Percentiles rank a stretch among this genome's conserved stretches.
phyloP scores from a whole-genome alignment of 805 yeast species.

The Blastobotrys peoriensis region DNA sequence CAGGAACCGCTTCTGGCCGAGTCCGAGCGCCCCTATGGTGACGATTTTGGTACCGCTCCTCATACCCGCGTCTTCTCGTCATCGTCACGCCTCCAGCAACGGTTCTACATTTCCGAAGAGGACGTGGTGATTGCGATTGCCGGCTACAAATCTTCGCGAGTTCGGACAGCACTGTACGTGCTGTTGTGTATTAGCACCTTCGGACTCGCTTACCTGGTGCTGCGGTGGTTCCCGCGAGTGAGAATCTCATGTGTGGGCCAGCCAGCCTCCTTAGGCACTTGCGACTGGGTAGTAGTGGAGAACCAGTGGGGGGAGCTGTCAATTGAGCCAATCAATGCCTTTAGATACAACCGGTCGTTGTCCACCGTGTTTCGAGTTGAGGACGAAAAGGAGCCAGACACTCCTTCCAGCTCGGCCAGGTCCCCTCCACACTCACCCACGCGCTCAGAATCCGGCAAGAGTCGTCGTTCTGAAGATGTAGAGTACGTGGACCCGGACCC shows the following conservation, averaged over 20 bases:
- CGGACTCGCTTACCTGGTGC: constrained; percentile 66
- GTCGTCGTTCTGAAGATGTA: constrained; percentile 10
- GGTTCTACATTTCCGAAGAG: constrained; percentile 91
- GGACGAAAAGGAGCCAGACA: constrained; percentile 10
- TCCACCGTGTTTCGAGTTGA: constrained; percentile 53
- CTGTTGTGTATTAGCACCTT: constrained; percentile 50
- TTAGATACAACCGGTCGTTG: constrained; percentile 63
- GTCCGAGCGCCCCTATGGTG: constrained; percentile 13
- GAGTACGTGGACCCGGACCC: constrained; percentile 47
- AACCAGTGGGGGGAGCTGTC: constrained; percentile 86
- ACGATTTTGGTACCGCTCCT: constrained; percentile 7
- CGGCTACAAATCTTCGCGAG: constrained; percentile 59
- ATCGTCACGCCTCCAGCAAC: constrained; percentile 42
- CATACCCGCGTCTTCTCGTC: constrained; percentile 5
- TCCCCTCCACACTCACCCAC: neutral
- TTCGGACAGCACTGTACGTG: constrained; percentile 45
- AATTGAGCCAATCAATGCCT: constrained; percentile 48
- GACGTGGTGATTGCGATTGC: constrained; percentile 93
- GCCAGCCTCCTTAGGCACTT: constrained; percentile 62
- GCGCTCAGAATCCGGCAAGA: neutral
- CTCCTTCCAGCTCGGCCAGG: neutral
- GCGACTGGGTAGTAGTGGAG: constrained; percentile 92
- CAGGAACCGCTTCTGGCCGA: constrained; percentile 9
- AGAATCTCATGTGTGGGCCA: constrained; percentile 62
- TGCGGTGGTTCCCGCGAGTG: constrained; percentile 83